These are phyloP conservation scores for Leishmania tarentolae DNA, from an alignment of 208 protist genomes.

Conservation along the genomic window DNA sequence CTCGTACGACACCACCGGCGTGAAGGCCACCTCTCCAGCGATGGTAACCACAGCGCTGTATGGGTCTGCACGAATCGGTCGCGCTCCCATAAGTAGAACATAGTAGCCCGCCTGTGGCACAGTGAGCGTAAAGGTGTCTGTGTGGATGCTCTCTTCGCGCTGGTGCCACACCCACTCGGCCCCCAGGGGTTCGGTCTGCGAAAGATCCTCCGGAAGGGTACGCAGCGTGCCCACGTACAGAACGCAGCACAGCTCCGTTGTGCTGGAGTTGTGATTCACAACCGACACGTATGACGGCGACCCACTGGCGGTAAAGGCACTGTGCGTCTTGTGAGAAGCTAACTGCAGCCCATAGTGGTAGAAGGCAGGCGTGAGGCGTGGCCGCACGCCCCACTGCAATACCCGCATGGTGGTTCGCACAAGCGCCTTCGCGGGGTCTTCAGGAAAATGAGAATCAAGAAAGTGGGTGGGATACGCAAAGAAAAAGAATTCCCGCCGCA, in stretches of 20 bases:
- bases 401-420: conserved; percentile 38
- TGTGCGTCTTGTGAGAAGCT: conserved; percentile 45
- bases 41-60: conserved; percentile 53
- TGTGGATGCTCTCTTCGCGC: conserved; percentile 53
- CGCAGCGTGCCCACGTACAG: conserved; percentile 66
- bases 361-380: conserved; percentile 66
- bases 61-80: conserved; percentile 65
- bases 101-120: conserved; percentile 79
- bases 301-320: conserved; percentile 45
- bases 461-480: conserved; percentile 62
- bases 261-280: conserved; percentile 47
- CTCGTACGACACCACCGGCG: conserved; percentile 72
- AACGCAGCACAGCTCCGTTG: conserved; percentile 74
- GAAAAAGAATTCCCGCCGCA: conserved; percentile 76
- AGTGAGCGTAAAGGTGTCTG: conserved; percentile 83
- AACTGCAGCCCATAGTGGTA: conserved; percentile 63
- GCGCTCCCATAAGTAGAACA: conserved; percentile 67
- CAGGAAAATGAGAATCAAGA: conserved; percentile 66
- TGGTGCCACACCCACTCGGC: conserved; percentile 87
- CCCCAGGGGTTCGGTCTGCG: conserved; percentile 35
- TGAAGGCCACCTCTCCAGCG: conserved; percentile 40
- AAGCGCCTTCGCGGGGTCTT: conserved; percentile 38
- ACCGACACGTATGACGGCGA: conserved; percentile 77
- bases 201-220: conserved; percentile 53
- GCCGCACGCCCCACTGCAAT: conserved; percentile 53